These are phyloP conservation scores for Corynascus novoguineensis DNA, from an alignment of 495 filamentous ascomycete genomes.

Conservation along the genomic window DNA sequence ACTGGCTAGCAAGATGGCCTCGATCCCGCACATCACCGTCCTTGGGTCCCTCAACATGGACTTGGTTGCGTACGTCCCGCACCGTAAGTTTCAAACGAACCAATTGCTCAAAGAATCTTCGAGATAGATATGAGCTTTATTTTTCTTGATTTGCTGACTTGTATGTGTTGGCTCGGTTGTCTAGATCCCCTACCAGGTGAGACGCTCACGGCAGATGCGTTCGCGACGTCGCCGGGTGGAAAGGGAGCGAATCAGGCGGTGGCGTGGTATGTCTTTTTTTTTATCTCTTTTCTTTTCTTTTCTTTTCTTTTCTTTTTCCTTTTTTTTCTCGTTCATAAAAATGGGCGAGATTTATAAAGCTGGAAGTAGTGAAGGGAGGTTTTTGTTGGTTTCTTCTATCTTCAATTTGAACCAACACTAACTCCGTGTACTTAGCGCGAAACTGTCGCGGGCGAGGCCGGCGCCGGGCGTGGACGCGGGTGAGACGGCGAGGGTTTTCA, in stretches of 20 bases:
- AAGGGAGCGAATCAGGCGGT: constrained; percentile 97
- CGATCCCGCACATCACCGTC: constrained; percentile 54
- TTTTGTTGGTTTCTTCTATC: not conserved
- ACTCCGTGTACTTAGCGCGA: not conserved
- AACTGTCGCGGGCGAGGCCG: constrained; percentile 17
- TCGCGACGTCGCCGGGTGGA: constrained; percentile 75
- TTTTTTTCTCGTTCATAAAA: too few species aligned
- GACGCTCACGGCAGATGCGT: constrained; percentile 74
- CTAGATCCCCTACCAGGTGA: constrained; percentile 70
- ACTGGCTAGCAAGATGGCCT: constrained; percentile 17
- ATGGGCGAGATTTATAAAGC: not conserved
- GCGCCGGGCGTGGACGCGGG: constrained; percentile 10
- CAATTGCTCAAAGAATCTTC: too few species aligned
- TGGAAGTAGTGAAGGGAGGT: not conserved
- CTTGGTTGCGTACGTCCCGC: constrained; percentile 78
- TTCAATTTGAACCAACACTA: too few species aligned
- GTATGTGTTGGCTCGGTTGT: not conserved
- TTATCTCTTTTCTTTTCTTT: not conserved
- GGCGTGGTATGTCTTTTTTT: constrained; percentile 44
- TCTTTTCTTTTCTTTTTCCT: too few species aligned
- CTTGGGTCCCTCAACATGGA: constrained; percentile 94
- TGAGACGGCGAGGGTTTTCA: constrained; percentile 57
- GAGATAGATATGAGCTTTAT: not conserved
- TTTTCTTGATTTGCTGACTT: not conserved
- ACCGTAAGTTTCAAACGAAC: too few species aligned